Evolutionary conservation across 1,284 basidiomycete species (phyloP), one percentile per base, ranked within the genome.

Genomic region (Fomitopsis pinicola): DNA sequence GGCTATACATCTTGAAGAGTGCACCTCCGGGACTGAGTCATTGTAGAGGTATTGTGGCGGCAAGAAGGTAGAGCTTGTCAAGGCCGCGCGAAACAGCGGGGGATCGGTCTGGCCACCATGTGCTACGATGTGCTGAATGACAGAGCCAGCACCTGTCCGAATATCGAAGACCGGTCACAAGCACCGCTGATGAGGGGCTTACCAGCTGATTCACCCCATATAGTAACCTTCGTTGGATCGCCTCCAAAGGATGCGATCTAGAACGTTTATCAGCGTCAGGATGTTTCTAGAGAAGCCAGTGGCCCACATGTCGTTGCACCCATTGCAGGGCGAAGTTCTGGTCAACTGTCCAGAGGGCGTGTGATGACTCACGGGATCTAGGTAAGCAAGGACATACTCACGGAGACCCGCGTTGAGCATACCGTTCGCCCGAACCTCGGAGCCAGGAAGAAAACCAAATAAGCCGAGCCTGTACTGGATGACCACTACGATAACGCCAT

Each of bases 271-370:
- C 22, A 45, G 30, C 1, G 5, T 12, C 5, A 28, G 28, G 3
- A 4, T 22, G 22, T 22, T 22, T 22, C 22, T 22, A 17, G 9
- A 33, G 4, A 6, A 1, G 8, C 52, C 10, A 22, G 22, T 22
- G 22, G 17, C 52, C 6, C 5, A 54, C 52, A 15, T 54, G 33
- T 15, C 38, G 35, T 19, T 54, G 52, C 1, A 54, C 52, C 52
- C 36, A 54, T 26, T 54, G 52, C 52, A 54, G 28, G 9, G 52
- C 52, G n/a, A 54, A 54, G 36, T 54, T 54, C 35, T 54, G 52
- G 19, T 54, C 52, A 19, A 54, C 52, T 54, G 8, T 8, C 4
- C 8, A 8, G 4, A 33, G 4, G 30, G 8, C 30, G 30, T 33
- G 8, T 5, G 30, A 5, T 33, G 30, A 5, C 5, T 22, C 22